phyloP scores from a whole-genome alignment of 148 eudicot genomes.

The Dianthus caryophyllus region DNA sequence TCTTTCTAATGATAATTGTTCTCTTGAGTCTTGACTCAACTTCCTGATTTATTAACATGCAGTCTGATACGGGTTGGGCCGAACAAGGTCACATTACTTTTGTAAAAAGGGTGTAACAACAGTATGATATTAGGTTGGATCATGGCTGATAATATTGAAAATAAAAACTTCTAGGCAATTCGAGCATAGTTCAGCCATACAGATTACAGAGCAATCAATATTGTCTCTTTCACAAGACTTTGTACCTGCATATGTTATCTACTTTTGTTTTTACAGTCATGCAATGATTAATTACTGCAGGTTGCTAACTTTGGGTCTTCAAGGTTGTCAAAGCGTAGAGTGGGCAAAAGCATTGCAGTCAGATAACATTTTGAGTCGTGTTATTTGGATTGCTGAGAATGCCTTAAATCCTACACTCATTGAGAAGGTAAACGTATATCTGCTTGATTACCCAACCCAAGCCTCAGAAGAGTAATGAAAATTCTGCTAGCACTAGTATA shows the following conservation, averaged over 20 bases:
- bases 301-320: slow-evolving; percentile 73
- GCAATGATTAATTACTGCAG: slow-evolving; percentile 28
- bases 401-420: slow-evolving; percentile 68
- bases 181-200: background rate
- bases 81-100: background rate
- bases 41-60: too few species aligned
- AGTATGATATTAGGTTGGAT: background rate
- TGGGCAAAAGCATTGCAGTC: slow-evolving; percentile 79
- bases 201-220: background rate
- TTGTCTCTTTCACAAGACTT: background rate
- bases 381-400: slow-evolving; percentile 86
- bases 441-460: background rate
- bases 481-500: background rate
- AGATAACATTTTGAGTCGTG: slow-evolving; percentile 58
- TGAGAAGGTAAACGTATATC: slow-evolving; percentile 58
- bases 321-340: slow-evolving; percentile 51
- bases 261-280: background rate
- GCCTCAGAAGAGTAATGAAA: background rate
- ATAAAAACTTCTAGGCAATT: background rate
- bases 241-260: background rate
- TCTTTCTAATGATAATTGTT: too few species aligned
- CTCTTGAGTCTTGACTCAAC: too few species aligned
- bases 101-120: background rate
- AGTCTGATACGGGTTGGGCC: background rate
- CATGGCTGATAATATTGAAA: background rate